phyloP scores from a whole-genome alignment of 2,329 filamentous ascomycete species.

The Botrytis fabae region DNA sequence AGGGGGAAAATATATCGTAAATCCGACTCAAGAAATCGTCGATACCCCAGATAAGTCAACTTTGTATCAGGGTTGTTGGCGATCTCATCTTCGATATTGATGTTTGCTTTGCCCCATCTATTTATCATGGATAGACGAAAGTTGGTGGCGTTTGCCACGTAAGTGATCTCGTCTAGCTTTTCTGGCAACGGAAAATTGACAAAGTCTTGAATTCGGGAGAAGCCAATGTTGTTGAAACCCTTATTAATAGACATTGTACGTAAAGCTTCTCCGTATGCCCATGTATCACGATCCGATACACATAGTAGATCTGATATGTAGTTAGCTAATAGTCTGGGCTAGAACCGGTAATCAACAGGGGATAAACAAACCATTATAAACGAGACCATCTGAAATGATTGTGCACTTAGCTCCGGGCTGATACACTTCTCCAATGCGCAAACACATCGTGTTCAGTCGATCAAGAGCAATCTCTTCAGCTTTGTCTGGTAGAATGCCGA shows the following conservation, averaged over 20 bases:
- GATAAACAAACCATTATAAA: neutral
- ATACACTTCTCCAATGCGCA: neutral
- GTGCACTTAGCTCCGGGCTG: neutral
- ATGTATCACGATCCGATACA: neutral
- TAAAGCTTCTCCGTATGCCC: neutral
- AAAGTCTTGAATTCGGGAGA: neutral
- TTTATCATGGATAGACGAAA: neutral
- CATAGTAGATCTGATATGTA: neutral
- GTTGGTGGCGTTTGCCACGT: neutral
- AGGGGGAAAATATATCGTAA: neutral
- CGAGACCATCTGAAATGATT: neutral
- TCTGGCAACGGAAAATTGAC: neutral
- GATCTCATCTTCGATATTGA: neutral
- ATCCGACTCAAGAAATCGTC: neutral
- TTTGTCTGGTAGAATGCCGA: neutral
- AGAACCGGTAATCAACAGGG: neutral
- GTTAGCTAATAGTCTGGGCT: neutral
- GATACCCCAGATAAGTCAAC: neutral
- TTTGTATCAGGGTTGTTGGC: neutral
- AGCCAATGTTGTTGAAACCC: neutral
- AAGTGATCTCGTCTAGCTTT: neutral
- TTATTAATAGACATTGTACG: neutral
- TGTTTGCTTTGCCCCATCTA: neutral
- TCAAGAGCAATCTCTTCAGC: neutral
- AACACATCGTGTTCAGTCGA: neutral